Percentiles rank a stretch among this genome's conserved stretches.
Conservation (phyloP, 805 yeast species). For the Kluyveromyces siamensis region DNA sequence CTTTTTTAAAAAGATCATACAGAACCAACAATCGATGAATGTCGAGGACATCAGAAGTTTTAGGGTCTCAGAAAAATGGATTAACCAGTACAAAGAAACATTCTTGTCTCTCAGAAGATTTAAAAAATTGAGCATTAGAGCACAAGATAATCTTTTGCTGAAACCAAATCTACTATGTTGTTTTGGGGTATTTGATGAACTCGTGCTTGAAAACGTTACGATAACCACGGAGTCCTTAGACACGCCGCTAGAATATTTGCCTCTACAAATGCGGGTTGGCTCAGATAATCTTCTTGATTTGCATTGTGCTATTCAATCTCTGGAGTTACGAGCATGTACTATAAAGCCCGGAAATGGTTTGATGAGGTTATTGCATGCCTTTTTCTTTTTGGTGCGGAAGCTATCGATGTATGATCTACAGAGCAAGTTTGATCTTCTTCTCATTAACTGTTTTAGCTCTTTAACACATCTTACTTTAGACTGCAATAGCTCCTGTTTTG, state of each 20-base stretch:
- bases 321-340: conserved; percentile 28
- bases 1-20: conserved; percentile 25
- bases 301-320: conserved; percentile 30
- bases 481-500: conserved; percentile 39
- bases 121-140: conserved; percentile 20
- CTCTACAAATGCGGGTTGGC: conserved; percentile 18
- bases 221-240: conserved; percentile 36
- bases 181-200: conserved; percentile 35
- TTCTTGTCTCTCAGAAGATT: conserved; percentile 22
- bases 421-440: conserved; percentile 38
- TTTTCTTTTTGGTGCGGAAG: conserved; percentile 34
- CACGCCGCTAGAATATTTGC: conserved; percentile 28
- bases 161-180: conserved; percentile 39
- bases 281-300: conserved; percentile 16
- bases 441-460: conserved; percentile 37
- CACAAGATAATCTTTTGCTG: conserved; percentile 11
- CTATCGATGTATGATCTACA: conserved; percentile 33
- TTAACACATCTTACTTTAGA: conserved; percentile 38
- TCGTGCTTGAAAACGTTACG: conserved; percentile 38
- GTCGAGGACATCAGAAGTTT: conserved; percentile 24
- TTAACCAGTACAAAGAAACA: conserved; percentile 19
- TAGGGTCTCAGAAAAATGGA: conserved; percentile 21
- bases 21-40: conserved; percentile 26
- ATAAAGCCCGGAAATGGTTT: conserved; percentile 31
- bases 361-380: conserved; percentile 26